Conservation (phyloP, 805 yeast genomes). For the Teunomyces stri region DNA sequence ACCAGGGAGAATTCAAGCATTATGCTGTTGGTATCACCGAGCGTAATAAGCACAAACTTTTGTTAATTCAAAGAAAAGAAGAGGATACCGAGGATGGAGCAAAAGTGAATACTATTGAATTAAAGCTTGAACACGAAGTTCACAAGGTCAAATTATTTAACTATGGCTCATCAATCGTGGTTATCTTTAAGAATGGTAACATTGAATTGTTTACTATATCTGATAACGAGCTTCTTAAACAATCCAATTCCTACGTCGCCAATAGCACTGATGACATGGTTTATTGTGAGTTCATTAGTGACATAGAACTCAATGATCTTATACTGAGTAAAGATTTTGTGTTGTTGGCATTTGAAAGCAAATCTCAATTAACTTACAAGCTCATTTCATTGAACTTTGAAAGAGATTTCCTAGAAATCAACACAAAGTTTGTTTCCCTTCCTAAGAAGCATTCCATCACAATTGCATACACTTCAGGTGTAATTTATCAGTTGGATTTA, state of each 20-base stretch:
- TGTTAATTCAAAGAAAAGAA: slow-evolving; percentile 17
- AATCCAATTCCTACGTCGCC: neutral
- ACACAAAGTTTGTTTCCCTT: slow-evolving; percentile 7
- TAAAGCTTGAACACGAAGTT: slow-evolving; percentile 6
- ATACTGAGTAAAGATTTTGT: slow-evolving; percentile 24
- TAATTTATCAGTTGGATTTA: slow-evolving; percentile 22
- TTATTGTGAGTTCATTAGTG: slow-evolving; percentile 25
- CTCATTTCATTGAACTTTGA: slow-evolving; percentile 23
- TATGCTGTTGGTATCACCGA: slow-evolving; percentile 43
- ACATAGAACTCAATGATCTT: slow-evolving; percentile 16
- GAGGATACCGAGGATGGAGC: slow-evolving; percentile 6
- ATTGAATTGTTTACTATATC: slow-evolving; percentile 16
- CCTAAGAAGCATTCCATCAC: slow-evolving; percentile 4
- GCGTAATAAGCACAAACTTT: slow-evolving; percentile 26
- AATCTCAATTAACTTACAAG: slow-evolving; percentile 17
- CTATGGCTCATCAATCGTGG: slow-evolving; percentile 9
- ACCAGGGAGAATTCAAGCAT: slow-evolving; percentile 13
- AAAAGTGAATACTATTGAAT: slow-evolving; percentile 8
- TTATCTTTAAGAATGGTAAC: slow-evolving; percentile 28
- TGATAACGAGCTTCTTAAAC: neutral
- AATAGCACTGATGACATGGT: slow-evolving; percentile 26
- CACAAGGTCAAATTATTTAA: slow-evolving; percentile 9
- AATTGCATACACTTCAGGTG: slow-evolving; percentile 26
- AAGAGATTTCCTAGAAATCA: slow-evolving; percentile 22
- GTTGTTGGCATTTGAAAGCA: slow-evolving; percentile 14